These are phyloP conservation scores for Xylaria multiplex DNA, from an alignment of 2,329 filamentous ascomycete genomes.

Conservation along the genomic window DNA sequence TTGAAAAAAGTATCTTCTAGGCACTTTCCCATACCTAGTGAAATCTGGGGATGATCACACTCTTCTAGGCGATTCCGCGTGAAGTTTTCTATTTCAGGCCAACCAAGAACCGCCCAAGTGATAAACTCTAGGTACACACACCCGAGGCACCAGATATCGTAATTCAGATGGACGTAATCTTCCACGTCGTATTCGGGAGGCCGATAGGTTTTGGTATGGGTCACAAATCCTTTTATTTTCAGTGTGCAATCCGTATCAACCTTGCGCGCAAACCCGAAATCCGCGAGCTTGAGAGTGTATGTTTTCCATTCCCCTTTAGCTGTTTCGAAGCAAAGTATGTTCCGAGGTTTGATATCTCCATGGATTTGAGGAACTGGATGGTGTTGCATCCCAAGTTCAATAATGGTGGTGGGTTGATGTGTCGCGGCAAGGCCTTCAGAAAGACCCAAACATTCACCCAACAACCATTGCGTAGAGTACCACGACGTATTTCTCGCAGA, in stretches of 20 bases:
- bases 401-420: conserved; percentile 6
- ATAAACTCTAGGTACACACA: conserved; percentile 43
- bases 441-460: conserved; percentile 31
- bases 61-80: background rate
- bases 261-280: conserved; percentile 29
- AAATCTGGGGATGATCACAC: background rate
- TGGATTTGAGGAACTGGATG: conserved; percentile 15
- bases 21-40: background rate
- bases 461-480: conserved; percentile 31
- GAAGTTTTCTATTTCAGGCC: conserved; percentile 7
- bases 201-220: conserved; percentile 35
- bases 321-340: conserved; percentile 36
- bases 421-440: conserved; percentile 28
- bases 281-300: conserved; percentile 32
- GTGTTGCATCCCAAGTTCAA: background rate
- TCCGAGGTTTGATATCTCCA: conserved; percentile 35
- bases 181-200: conserved; percentile 31
- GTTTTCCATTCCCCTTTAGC: background rate
- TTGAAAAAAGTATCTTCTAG: conserved; percentile 32
- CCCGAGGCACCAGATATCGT: conserved; percentile 42
- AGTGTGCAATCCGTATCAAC: background rate
- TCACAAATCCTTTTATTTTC: background rate
- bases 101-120: conserved; percentile 35
- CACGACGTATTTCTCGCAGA: background rate
- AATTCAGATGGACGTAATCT: conserved; percentile 10